These are phyloP conservation scores for Tetrahymena thermophila DNA, from an alignment of 73 alveolate genomes.

Conservation along the genomic window DNA sequence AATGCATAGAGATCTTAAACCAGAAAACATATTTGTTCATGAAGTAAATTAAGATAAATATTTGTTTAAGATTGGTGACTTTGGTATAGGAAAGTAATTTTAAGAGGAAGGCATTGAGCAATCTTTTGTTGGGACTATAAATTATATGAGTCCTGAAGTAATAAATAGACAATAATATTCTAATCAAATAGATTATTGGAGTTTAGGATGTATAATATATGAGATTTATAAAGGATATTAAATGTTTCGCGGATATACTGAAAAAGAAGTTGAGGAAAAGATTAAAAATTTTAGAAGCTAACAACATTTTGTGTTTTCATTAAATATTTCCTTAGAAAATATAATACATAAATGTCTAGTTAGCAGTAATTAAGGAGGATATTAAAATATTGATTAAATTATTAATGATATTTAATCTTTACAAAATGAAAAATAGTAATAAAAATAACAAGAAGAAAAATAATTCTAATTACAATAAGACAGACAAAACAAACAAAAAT, in stretches of 20 bases:
- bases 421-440: too few relatives aligned
- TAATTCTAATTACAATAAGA: too few relatives aligned
- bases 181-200: neutral
- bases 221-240: neutral
- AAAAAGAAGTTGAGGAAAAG: neutral
- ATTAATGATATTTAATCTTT: neutral
- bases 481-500: too few relatives aligned
- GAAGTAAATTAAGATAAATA: neutral
- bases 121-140: neutral
- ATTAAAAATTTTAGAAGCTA: neutral
- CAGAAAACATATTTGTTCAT: neutral
- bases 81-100: neutral
- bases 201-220: neutral
- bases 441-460: too few relatives aligned
- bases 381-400: too few relatives aligned
- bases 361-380: neutral
- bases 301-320: neutral
- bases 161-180: neutral
- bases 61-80: neutral
- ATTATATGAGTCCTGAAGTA: neutral
- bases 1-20: neutral
- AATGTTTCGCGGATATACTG: neutral
- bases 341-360: neutral
- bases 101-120: neutral
- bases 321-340: neutral